A percentile compares a stretch with the other conserved stretches of the same genome.
Conservation (phyloP, 805 yeast genomes). For the Pichia nanzhaoensis region DNA sequence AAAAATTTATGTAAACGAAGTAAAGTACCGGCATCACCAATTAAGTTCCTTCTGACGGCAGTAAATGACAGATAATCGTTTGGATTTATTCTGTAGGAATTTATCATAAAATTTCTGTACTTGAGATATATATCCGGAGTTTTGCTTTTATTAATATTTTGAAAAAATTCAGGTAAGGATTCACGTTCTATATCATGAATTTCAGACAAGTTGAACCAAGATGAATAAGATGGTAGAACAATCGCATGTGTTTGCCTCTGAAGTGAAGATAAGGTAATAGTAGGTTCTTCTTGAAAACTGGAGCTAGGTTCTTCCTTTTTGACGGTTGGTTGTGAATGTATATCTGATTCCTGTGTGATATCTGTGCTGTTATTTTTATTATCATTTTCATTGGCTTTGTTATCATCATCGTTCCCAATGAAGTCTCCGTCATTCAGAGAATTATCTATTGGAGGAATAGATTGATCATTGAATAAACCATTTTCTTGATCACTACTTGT, state of each 20-base stretch:
- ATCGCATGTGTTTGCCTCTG: constrained; percentile 69
- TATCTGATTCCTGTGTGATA: not conserved
- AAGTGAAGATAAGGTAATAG: constrained; percentile 15
- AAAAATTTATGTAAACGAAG: constrained; percentile 79
- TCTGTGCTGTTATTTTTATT: not conserved
- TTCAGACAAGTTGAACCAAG: constrained; percentile 74
- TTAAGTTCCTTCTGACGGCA: constrained; percentile 82
- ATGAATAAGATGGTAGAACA: constrained; percentile 78
- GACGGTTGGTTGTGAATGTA: not conserved
- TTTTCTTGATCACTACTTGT: not conserved
- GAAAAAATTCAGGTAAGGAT: constrained; percentile 84
- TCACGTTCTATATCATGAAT: constrained; percentile 75
- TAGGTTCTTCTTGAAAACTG: not conserved
- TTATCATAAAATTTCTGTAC: constrained; percentile 83
- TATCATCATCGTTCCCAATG: not conserved
- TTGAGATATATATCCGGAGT: constrained; percentile 75
- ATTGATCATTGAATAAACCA: not conserved
- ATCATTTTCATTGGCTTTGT: not conserved
- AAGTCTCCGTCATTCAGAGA: not conserved
- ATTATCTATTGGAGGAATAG: not conserved
- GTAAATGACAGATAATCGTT: constrained; percentile 85
- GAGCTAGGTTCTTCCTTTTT: not conserved
- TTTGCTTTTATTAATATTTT: constrained; percentile 52
- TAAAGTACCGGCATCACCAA: constrained; percentile 86
- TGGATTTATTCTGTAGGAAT: constrained; percentile 82